Percentiles rank a stretch among this genome's conserved stretches.
Evolutionary conservation across 2,329 filamentous ascomycete species (phyloP).

Genomic region (Colletotrichum ledebouriae): DNA sequence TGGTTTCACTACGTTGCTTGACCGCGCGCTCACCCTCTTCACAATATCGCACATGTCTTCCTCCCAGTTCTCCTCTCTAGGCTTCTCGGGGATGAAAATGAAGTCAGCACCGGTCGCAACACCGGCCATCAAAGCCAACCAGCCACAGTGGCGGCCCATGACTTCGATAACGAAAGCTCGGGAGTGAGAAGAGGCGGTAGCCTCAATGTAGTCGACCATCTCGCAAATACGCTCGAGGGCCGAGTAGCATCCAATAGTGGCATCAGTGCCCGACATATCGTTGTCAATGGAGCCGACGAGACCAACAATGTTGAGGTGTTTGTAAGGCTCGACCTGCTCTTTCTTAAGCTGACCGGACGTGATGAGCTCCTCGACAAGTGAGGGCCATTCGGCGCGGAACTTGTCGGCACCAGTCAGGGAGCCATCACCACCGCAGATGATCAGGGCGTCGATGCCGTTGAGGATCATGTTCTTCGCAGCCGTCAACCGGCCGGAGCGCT

Average conservation of each 20-base stretch:
- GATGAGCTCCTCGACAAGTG: slow-evolving; percentile 87
- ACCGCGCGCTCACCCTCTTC: slow-evolving; percentile 66
- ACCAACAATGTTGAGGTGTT: slow-evolving; percentile 94
- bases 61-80: slow-evolving; percentile 88
- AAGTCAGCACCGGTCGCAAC: slow-evolving; percentile 97
- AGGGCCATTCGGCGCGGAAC: slow-evolving; percentile 93
- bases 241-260: slow-evolving; percentile 97
- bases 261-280: slow-evolving; percentile 95
- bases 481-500: slow-evolving; percentile 83
- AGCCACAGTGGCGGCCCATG: slow-evolving; percentile 98
- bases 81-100: slow-evolving; percentile 96
- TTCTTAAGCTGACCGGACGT: slow-evolving; percentile 76
- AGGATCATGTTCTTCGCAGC: slow-evolving; percentile 96
- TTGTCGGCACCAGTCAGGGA: slow-evolving; percentile 95
- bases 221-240: slow-evolving; percentile 94
- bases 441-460: slow-evolving; percentile 92
- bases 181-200: slow-evolving; percentile 93
- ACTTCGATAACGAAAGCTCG: slow-evolving; percentile 98
- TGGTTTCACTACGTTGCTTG: not conserved
- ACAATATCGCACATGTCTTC: slow-evolving; percentile 88
- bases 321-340: slow-evolving; percentile 81
- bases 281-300: slow-evolving; percentile 98
- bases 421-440: slow-evolving; percentile 97
- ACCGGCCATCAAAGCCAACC: slow-evolving; percentile 95
- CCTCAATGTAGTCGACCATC: slow-evolving; percentile 96